These are phyloP conservation scores for Pulveroboletus sp. DNA, from an alignment of 768 basidiomycete species.

Conservation along the genomic window DNA sequence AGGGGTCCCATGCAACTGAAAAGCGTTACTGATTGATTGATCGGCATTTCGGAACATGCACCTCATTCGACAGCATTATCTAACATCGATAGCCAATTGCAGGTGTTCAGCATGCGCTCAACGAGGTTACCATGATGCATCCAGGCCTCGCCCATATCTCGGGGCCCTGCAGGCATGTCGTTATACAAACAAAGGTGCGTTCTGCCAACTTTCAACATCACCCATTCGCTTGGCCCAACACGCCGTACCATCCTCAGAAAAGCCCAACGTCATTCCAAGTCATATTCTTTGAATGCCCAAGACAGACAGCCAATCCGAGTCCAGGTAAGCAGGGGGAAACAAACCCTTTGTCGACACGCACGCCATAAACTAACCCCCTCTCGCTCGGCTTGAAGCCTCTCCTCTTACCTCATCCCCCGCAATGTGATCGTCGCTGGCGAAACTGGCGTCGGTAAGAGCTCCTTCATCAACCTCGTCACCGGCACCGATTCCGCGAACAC, in stretches of 20 bases:
- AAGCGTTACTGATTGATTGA: too few relatives aligned
- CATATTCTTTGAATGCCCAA: constrained; percentile 6
- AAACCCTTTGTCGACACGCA: neutral
- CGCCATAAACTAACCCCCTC: neutral
- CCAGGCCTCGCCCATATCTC: neutral
- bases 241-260: neutral
- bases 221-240: neutral
- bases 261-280: neutral
- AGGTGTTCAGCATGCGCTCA: neutral
- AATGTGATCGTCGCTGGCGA: constrained; percentile 24
- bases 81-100: neutral
- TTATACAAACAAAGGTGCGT: neutral
- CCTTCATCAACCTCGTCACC: constrained; percentile 24
- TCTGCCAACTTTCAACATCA: neutral
- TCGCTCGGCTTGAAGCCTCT: neutral
- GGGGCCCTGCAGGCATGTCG: neutral
- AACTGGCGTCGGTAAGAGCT: constrained; percentile 26
- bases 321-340: constrained; percentile 3
- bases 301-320: constrained; percentile 7
- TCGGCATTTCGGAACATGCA: too few relatives aligned
- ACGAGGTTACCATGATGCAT: constrained; percentile 5
- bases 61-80: too few relatives aligned
- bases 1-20: too few relatives aligned
- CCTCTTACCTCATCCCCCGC: constrained; percentile 9
- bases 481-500: constrained; percentile 12